These are phyloP conservation scores for Colletotrichum phormii DNA, from an alignment of 2,329 filamentous ascomycete species.

Conservation along the genomic window DNA sequence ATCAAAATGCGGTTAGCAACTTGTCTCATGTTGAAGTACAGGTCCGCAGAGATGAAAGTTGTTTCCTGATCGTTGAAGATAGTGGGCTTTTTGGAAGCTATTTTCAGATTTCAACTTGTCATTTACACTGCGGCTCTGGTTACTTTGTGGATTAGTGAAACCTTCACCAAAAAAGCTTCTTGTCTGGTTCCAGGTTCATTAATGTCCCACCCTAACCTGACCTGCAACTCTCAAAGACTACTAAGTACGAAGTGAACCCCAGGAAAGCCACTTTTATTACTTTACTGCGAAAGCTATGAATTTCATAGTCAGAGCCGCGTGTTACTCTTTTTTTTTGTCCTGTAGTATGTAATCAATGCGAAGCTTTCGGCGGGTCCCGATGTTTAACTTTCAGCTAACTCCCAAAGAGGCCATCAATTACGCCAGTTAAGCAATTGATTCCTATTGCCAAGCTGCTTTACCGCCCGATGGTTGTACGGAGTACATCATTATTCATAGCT, in stretches of 20 bases:
- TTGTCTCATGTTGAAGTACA: too few relatives aligned
- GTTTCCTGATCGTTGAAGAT: too few relatives aligned
- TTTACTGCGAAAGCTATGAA: not conserved
- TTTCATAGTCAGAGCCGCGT: not conserved
- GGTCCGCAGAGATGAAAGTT: too few relatives aligned
- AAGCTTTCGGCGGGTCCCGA: not conserved
- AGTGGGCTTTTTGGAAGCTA: too few relatives aligned
- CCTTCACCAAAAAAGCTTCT: not conserved
- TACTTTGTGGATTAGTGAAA: not conserved
- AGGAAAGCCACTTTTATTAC: not conserved
- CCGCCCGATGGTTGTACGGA: not conserved
- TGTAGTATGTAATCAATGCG: not conserved
- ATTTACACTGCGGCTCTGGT: not conserved
- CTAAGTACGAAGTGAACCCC: not conserved
- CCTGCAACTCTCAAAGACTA: not conserved
- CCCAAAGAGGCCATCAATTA: not conserved
- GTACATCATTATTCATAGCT: slow-evolving; percentile 3
- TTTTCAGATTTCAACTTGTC: not conserved
- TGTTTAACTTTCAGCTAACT: not conserved
- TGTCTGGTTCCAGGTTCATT: not conserved
- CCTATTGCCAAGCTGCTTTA: slow-evolving; percentile 4
- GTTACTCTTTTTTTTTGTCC: not conserved
- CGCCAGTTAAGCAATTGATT: not conserved
- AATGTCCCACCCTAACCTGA: not conserved
- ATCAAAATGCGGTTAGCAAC: too few relatives aligned